Evolutionary conservation across 805 yeast species (phyloP).

Genomic region (Ogataea paradorogensis): DNA sequence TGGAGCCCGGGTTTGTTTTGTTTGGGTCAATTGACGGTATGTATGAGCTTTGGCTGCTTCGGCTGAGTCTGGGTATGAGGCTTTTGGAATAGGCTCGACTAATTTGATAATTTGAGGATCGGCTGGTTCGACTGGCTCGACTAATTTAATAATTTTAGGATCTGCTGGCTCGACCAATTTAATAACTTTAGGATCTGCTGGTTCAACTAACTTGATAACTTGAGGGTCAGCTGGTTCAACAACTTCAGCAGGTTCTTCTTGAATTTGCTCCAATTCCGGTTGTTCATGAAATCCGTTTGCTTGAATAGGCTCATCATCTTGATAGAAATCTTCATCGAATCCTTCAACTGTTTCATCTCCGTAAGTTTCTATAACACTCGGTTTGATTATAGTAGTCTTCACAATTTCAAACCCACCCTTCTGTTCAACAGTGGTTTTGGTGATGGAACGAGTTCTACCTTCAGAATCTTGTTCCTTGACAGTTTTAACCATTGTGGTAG

Average conservation of each 20-base stretch:
- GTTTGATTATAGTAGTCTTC: conserved; percentile 44
- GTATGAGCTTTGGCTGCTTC: conserved; percentile 14
- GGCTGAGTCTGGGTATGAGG: not conserved
- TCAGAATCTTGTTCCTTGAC: conserved; percentile 47
- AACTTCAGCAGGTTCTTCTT: conserved; percentile 17
- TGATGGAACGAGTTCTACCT: conserved; percentile 55
- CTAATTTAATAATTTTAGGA: conserved; percentile 4
- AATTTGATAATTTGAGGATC: conserved; percentile 3
- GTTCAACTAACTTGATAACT: conserved; percentile 2
- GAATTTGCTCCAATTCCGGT: conserved; percentile 22
- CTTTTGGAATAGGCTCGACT: not conserved
- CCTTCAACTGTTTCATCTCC: conserved; percentile 25
- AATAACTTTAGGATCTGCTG: conserved; percentile 1
- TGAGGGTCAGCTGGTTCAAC: conserved; percentile 7
- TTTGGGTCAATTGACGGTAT: conserved; percentile 19
- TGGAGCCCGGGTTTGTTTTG: not conserved
- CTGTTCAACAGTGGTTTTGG: conserved; percentile 49
- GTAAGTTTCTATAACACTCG: conserved; percentile 18
- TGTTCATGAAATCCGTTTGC: conserved; percentile 6
- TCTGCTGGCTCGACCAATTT: conserved; percentile 2
- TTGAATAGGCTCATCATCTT: conserved; percentile 6
- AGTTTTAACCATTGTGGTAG: conserved; percentile 43
- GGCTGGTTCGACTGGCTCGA: conserved; percentile 6
- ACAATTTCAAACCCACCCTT: conserved; percentile 48
- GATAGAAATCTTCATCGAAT: conserved; percentile 21